Evolutionary conservation across 164 flowering plant genomes (phyloP).

Genomic region (Akebia trifoliata): DNA sequence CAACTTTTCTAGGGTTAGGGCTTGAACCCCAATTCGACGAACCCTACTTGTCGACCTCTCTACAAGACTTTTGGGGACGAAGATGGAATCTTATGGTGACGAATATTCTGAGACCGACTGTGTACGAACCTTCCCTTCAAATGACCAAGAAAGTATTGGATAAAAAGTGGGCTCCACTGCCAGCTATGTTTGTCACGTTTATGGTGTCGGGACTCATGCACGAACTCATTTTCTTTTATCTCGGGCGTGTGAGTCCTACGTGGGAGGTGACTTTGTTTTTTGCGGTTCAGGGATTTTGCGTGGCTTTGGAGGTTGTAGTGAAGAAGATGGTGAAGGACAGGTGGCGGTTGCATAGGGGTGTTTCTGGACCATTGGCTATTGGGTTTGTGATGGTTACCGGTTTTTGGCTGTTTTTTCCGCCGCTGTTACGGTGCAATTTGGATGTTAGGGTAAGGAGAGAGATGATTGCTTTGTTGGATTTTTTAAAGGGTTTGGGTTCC

Average conservation of each 20-base stretch:
- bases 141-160: constrained; percentile 7
- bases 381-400: constrained; percentile 15
- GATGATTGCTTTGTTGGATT: background rate
- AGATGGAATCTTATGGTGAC: constrained; percentile 30
- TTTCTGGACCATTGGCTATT: constrained; percentile 8
- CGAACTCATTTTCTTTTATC: constrained; percentile 33
- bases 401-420: constrained; percentile 9
- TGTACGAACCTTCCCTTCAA: constrained; percentile 26
- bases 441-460: constrained; percentile 2
- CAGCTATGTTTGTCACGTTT: constrained; percentile 24
- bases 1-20: constrained; percentile 30
- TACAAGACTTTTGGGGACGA: constrained; percentile 61
- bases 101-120: constrained; percentile 36
- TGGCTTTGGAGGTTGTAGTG: constrained; percentile 19
- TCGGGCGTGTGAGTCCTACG: constrained; percentile 20
- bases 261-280: constrained; percentile 32
- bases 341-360: constrained; percentile 15
- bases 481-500: background rate
- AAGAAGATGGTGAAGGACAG: constrained; percentile 9
- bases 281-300: constrained; percentile 18
- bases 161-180: constrained; percentile 20
- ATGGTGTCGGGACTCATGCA: constrained; percentile 36
- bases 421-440: background rate
- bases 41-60: constrained; percentile 44
- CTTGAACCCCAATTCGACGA: constrained; percentile 51